A percentile compares a stretch with the other conserved stretches of the same genome.
These are phyloP conservation scores for Cryphonectria naterciae DNA, from an alignment of 2,329 filamentous ascomycete species.

Conservation along the genomic window DNA sequence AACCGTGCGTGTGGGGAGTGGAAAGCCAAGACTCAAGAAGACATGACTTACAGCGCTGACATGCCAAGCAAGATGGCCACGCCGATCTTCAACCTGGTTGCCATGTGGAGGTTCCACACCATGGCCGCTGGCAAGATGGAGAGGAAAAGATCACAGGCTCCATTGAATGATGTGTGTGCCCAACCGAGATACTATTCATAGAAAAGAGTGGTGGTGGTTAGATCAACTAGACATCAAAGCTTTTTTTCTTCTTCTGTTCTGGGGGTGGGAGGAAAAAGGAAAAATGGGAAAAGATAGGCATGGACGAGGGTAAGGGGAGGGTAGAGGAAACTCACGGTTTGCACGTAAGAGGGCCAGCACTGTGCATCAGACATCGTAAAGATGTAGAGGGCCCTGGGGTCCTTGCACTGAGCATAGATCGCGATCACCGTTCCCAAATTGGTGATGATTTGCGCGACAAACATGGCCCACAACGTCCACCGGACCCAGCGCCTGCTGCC, in stretches of 20 bases:
- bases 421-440: conserved; percentile 18
- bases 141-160: conserved; percentile 15
- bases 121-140: conserved; percentile 15
- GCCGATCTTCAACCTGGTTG: conserved; percentile 19
- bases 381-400: conserved; percentile 22
- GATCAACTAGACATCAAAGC: background rate
- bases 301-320: background rate
- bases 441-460: conserved; percentile 17
- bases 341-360: conserved; percentile 20
- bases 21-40: background rate
- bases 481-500: conserved; percentile 13
- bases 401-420: conserved; percentile 18
- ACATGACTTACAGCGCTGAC: conserved; percentile 18
- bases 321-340: conserved; percentile 4
- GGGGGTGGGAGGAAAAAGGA: background rate
- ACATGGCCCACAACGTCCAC: conserved; percentile 7
- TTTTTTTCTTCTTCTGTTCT: too few species aligned
- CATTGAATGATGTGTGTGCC: conserved; percentile 23
- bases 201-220: background rate
- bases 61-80: conserved; percentile 20
- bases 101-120: conserved; percentile 21
- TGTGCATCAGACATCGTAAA: conserved; percentile 4
- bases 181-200: conserved; percentile 18
- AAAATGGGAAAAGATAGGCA: background rate
- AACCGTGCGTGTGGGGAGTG: background rate